Conservation (phyloP, 768 basidiomycete genomes). For the Auricularia heimuer region DNA sequence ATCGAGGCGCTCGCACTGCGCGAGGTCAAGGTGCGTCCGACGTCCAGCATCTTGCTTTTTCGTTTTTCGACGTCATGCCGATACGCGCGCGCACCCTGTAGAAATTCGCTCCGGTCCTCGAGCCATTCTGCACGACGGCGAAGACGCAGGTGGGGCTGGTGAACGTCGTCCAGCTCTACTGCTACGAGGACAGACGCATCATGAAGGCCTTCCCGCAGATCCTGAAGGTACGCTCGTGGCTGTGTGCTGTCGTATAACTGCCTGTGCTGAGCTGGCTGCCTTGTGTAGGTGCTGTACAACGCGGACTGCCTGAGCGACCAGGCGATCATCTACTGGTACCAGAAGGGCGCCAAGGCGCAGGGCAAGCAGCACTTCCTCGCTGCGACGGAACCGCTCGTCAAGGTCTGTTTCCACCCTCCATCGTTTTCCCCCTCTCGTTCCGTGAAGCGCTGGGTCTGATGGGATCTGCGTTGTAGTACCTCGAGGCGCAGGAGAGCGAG, state of each 20-base stretch:
- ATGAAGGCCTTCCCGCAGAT: slow-evolving; percentile 94
- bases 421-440: slow-evolving; percentile 1
- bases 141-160: slow-evolving; percentile 92
- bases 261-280: too few relatives aligned
- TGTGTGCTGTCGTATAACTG: too few relatives aligned
- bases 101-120: slow-evolving; percentile 78
- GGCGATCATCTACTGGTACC: slow-evolving; percentile 96
- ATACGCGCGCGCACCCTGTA: slow-evolving; percentile 20
- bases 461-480: slow-evolving; percentile 42
- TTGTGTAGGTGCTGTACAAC: slow-evolving; percentile 44
- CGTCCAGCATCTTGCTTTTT: background rate
- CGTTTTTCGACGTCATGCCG: background rate
- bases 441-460: slow-evolving; percentile 2
- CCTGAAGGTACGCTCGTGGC: slow-evolving; percentile 51
- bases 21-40: slow-evolving; percentile 62
- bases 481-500: slow-evolving; percentile 70
- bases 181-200: slow-evolving; percentile 91
- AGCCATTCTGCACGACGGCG: slow-evolving; percentile 79
- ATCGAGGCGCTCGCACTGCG: slow-evolving; percentile 81
- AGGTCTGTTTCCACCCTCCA: slow-evolving; percentile 37
- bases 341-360: slow-evolving; percentile 93
- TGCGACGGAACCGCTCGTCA: slow-evolving; percentile 77
- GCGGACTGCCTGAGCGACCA: slow-evolving; percentile 92
- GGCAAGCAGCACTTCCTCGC: slow-evolving; percentile 94
- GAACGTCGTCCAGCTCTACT: slow-evolving; percentile 91